Evolutionary conservation across 495 filamentous ascomycete species (phyloP).

Genomic region (Trichoderma gamsii): DNA sequence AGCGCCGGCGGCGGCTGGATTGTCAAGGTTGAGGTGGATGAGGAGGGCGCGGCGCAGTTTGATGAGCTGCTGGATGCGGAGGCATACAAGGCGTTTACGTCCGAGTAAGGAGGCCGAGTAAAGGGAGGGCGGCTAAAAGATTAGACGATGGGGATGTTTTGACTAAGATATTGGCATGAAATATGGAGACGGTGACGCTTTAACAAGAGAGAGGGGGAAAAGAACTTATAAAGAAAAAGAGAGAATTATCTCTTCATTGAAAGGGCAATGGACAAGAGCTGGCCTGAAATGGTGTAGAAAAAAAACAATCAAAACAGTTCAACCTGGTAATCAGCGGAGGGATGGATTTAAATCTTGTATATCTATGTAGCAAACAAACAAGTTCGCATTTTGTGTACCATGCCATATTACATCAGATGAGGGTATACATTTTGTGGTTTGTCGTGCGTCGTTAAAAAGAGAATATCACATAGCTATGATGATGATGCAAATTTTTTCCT

Average conservation of each 20-base stretch:
- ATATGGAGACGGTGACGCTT: neutral
- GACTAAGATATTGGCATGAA: neutral
- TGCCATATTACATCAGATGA: slow-evolving; percentile 12
- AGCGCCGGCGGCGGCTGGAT: slow-evolving; percentile 85
- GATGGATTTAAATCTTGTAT: neutral
- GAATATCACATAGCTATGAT: slow-evolving; percentile 5
- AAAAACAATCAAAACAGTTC: neutral
- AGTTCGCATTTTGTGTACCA: slow-evolving; percentile 8
- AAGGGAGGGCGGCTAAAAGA: slow-evolving; percentile 5
- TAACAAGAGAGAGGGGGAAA: neutral
- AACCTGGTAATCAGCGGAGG: neutral
- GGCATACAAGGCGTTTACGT: slow-evolving; percentile 66
- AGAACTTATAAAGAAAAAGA: neutral
- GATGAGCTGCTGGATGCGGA: slow-evolving; percentile 66
- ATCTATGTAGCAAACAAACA: neutral
- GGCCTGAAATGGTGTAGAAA: neutral
- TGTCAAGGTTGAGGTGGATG: slow-evolving; percentile 70
- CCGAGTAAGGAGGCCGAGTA: slow-evolving; percentile 21
- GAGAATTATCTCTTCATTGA: neutral
- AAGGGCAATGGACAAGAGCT: neutral
- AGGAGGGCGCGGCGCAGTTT: slow-evolving; percentile 56
- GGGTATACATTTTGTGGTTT: slow-evolving; percentile 11
- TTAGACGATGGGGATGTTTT: neutral
- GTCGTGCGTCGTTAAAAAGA: neutral
- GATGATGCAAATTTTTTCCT: neutral